Evolutionary conservation across 2,329 filamentous ascomycete species (phyloP), one percentile per base, ranked within the genome.

Genomic region (Colletotrichum tabaci): DNA sequence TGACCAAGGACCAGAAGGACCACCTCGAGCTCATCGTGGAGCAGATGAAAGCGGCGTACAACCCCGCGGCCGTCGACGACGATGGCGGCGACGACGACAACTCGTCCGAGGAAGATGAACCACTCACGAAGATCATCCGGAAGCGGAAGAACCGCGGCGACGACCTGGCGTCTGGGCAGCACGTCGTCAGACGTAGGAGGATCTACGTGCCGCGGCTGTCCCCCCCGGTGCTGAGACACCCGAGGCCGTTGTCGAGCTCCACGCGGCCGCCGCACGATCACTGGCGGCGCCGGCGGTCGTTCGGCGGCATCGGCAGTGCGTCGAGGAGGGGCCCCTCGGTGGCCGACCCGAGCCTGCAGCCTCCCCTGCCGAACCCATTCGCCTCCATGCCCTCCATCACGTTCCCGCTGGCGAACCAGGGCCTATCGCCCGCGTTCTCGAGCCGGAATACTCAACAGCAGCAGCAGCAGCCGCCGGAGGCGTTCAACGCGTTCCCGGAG

Each of bases 71-170:
- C 3, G 21, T 7, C 15, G 35, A 10, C 9, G 2, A 38, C 35
- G 35, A 35, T 9, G 35, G 2, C 35, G 35, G 2, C 35, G 26
- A 55, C 30, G 60, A 52, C 10, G 46, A 52, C 0, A n/a, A 62
- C 26, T 38, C 18, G 3, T 46, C 50, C 5, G 46, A 12, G 13
- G 12, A 26, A 4, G 12, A n/a, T 4, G 60, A 52, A 4, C 46
- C 46, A 13, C 60, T 62, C 10, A 13, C 60, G 6, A 10, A 49
- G 15, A 62, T 62, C 21, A 62, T 62, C 15, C 40, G 18, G 21
- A 52, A 62, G 46, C 40, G 60, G 30, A 52, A 52, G 9, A 38
- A 49, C 8, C 16, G 16, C 4, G n/a, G 18, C 10, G n/a, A 52
- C 30, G 15, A 23, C 4, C 16, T 49, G n/a, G 35, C 44, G 6